Evolutionary conservation across 106 monocot genomes (phyloP).

Genomic region (Acorus calamus): DNA sequence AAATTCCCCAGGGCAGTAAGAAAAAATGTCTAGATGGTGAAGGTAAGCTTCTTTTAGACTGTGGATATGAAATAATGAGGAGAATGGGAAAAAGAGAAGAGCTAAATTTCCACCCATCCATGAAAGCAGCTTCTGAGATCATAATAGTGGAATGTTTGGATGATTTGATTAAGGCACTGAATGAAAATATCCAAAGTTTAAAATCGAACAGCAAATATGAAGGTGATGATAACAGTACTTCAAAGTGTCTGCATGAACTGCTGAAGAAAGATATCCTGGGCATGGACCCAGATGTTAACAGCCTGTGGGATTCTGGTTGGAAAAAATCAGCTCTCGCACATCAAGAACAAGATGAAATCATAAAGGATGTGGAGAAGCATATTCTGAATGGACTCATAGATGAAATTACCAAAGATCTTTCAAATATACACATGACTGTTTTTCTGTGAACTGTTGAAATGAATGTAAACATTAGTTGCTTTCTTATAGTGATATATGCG

Average conservation of each 20-base stretch:
- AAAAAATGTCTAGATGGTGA: slow-evolving; percentile 14
- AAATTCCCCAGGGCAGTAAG: slow-evolving; percentile 15
- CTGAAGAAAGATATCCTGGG: slow-evolving; percentile 36
- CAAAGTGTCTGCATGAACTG: slow-evolving; percentile 28
- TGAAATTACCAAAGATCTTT: slow-evolving; percentile 38
- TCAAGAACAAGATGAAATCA: slow-evolving; percentile 31
- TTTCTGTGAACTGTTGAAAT: not conserved
- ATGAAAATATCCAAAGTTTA: slow-evolving; percentile 37
- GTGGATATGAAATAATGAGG: slow-evolving; percentile 47
- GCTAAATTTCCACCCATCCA: slow-evolving; percentile 1
- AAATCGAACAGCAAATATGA: slow-evolving; percentile 6
- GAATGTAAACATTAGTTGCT: too few species aligned
- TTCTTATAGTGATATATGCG: too few species aligned
- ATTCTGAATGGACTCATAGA: slow-evolving; percentile 44
- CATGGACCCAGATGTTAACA: slow-evolving; percentile 43
- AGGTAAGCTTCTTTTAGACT: slow-evolving; percentile 31
- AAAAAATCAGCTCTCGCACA: slow-evolving; percentile 15
- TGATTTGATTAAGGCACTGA: slow-evolving; percentile 41
- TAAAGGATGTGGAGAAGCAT: slow-evolving; percentile 46
- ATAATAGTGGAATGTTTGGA: slow-evolving; percentile 23
- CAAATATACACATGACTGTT: slow-evolving; percentile 11
- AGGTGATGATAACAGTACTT: slow-evolving; percentile 12
- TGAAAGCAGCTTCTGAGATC: not conserved
- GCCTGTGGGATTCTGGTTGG: slow-evolving; percentile 71
- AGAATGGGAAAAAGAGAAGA: slow-evolving; percentile 46